These are phyloP conservation scores for Gracilaria domingensis DNA, from an alignment of 23 red algal species.

Conservation along the genomic window DNA sequence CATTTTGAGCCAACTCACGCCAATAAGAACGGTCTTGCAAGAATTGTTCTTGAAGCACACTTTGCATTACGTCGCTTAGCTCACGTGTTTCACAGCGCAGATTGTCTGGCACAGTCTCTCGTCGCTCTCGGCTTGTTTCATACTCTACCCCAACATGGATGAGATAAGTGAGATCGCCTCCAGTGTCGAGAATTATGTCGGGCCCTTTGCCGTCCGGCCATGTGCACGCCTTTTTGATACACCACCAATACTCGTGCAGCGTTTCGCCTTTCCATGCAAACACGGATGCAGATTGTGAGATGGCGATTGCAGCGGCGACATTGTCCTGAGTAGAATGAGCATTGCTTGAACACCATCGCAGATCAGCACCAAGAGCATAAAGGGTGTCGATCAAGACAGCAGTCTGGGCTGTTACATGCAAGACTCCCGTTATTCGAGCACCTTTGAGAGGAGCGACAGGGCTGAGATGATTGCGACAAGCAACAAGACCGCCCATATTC, in stretches of 20 bases:
- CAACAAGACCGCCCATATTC: too few species aligned
- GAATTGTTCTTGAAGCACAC: too few species aligned
- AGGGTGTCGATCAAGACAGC: constrained; percentile 23
- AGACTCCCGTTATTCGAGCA: constrained; percentile 9
- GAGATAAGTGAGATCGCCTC: constrained; percentile 16
- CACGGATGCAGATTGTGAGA: background rate
- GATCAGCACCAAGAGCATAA: constrained; percentile 8
- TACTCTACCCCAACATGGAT: constrained; percentile 2
- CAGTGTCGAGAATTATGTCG: constrained; percentile 21
- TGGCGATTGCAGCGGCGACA: background rate
- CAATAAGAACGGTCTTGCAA: too few species aligned
- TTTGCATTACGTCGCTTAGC: too few species aligned
- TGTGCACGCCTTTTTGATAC: background rate
- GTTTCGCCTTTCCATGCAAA: constrained; percentile 30
- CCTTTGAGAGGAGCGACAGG: background rate
- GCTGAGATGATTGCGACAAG: too few species aligned
- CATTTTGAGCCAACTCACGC: too few species aligned
- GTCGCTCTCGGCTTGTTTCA: background rate
- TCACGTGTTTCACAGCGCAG: too few species aligned
- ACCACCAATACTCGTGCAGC: constrained; percentile 26
- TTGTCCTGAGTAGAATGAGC: constrained; percentile 15
- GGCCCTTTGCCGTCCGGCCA: constrained; percentile 12
- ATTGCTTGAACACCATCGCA: constrained; percentile 20
- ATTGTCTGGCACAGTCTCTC: too few species aligned
- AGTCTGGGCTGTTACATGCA: constrained; percentile 18